Base-by-base conservation (phyloP, 257 asterid genomes). In the Anisodus tanguticus region DNA sequence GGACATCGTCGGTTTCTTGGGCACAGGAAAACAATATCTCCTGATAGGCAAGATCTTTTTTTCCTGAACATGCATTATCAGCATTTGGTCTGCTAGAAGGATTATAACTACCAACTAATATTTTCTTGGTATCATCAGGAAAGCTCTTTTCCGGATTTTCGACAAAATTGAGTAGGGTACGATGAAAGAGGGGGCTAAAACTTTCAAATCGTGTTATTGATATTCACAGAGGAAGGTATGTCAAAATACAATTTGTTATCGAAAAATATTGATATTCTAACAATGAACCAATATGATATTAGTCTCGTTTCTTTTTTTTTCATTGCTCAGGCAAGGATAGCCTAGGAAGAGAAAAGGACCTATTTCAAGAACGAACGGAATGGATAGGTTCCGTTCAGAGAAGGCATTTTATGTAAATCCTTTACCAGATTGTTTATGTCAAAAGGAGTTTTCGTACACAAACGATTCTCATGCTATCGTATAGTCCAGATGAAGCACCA, bases 301-400 rank as follows among this genome's bases (percentile, higher is more conserved):
- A 22, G 26, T 22, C n/a, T n/a, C n/a, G n/a, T 22, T 69, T 41
- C 9, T 9, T 69, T 39, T 13, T 26, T n/a, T n/a, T 71, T 45
- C n/a, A 6, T 72, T 74, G 11, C 12, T 79, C 97, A 95, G 98
- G 90, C 99, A 93, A 91, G 98, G 99, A 74, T 91, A 96, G 22
- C 98, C 98, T 12, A 88, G 98, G 89, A 94, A 93, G 93, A 92
- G 99, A 82, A 95, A 95, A 85, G 99, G 99, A 54, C 98, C 98
- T 2, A 54, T 90, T 35, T 7, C 95, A 12, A 97, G 99, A 84
- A 92, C 95, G 2, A 95, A 90, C 88, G 94, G 98, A 68, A 91
- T 41, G 8, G 98, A 94, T 16, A 93, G 98, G 82, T 92, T 90
- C 84, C 97, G 99, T 11, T 89, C 97, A 1, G 98, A 95, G 83